A percentile compares a stretch with the other conserved stretches of the same genome.
phyloP scores from a whole-genome alignment of 2,329 filamentous ascomycete species.

The Colletotrichum australisinense region DNA sequence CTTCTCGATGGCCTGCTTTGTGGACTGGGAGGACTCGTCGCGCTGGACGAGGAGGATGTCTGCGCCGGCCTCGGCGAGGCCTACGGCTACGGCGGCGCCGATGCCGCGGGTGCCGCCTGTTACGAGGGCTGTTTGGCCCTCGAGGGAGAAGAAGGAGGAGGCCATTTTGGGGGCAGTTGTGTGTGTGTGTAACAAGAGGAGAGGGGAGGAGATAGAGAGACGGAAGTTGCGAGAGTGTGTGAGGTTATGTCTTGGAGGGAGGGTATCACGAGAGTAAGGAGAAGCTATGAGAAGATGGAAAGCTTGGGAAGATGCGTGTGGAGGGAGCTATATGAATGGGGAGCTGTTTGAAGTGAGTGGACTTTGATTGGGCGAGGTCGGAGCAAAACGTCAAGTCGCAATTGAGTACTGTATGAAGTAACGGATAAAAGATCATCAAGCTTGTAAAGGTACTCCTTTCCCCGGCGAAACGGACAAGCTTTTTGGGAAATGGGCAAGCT shows the following conservation, averaged over 20 bases:
- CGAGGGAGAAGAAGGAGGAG: slow-evolving; percentile 61
- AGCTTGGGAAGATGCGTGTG: not conserved
- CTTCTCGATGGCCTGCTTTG: slow-evolving; percentile 70
- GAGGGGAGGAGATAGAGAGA: not conserved
- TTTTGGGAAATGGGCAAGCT: not conserved
- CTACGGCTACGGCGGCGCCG: slow-evolving; percentile 67
- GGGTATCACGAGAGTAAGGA: not conserved
- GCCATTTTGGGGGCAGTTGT: slow-evolving; percentile 43
- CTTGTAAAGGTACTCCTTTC: not conserved
- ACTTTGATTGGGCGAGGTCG: slow-evolving; percentile 6
- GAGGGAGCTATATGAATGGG: not conserved
- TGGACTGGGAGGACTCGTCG: slow-evolving; percentile 57
- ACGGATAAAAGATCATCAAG: not conserved
- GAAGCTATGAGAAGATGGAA: not conserved
- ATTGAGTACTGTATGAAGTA: not conserved
- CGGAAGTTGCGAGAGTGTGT: not conserved
- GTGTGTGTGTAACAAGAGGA: too few species aligned
- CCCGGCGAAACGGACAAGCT: not conserved
- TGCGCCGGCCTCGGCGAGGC: slow-evolving; percentile 68
- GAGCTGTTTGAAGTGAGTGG: not conserved
- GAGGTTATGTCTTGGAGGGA: not conserved
- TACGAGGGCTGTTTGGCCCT: slow-evolving; percentile 67
- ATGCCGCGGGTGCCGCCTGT: slow-evolving; percentile 70
- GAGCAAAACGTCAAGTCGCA: not conserved
- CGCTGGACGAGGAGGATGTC: slow-evolving; percentile 67